Conservation (phyloP, 1,139 yeast species). For the Suhomyces anneliseae region DNA sequence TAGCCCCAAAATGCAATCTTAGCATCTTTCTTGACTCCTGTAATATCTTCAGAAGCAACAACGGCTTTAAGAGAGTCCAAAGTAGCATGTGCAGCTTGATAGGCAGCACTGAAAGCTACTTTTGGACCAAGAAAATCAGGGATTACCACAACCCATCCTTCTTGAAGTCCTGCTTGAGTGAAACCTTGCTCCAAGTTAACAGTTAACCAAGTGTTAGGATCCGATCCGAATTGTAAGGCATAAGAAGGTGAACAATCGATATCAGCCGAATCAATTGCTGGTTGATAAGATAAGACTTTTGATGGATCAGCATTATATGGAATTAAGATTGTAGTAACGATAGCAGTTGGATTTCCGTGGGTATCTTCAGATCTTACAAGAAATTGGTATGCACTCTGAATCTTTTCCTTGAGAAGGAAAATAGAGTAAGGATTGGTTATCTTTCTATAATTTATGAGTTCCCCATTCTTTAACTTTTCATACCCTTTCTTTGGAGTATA, state of each 20-base stretch:
- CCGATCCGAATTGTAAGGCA: constrained; percentile 22
- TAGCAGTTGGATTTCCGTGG: constrained; percentile 30
- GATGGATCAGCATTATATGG: constrained; percentile 32
- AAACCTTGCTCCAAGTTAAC: constrained; percentile 26
- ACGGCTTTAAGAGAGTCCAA: constrained; percentile 30
- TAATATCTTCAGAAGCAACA: constrained; percentile 11
- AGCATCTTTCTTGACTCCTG: constrained; percentile 17
- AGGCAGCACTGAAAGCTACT: constrained; percentile 30
- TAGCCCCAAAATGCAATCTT: constrained; percentile 21
- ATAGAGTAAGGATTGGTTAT: constrained; percentile 1
- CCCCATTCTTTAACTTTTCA: constrained; percentile 25
- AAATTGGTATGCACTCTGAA: constrained; percentile 29
- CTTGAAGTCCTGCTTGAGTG: constrained; percentile 16
- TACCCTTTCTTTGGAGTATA: constrained; percentile 27
- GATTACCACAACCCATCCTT: constrained; percentile 21
- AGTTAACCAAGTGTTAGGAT: constrained; percentile 16
- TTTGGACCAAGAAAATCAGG: constrained; percentile 30
- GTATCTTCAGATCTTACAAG: constrained; percentile 34
- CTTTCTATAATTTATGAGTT: constrained; percentile 25
- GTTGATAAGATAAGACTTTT: constrained; percentile 32
- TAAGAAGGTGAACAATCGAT: constrained; percentile 36
- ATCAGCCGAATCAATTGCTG: constrained; percentile 34
- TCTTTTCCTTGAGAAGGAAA: neutral
- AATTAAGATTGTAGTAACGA: constrained; percentile 32
- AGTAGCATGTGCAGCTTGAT: constrained; percentile 28